Conservation (phyloP, 345 rosid species). For the Salix caprea region DNA sequence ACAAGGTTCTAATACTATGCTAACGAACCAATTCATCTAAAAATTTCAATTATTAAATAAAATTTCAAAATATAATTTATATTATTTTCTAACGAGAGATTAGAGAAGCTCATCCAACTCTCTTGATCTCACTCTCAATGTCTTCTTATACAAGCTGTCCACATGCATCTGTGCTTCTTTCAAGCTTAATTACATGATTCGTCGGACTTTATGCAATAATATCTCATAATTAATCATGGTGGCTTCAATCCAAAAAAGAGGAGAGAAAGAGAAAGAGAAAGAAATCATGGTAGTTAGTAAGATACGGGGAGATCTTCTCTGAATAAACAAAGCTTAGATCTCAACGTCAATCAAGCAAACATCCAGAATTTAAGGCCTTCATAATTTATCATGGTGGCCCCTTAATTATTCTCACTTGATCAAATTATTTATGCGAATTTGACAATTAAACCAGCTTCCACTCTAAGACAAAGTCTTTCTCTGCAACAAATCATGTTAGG, state of each 20-base stretch:
- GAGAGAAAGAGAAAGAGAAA: neutral
- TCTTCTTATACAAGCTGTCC: neutral
- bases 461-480: neutral
- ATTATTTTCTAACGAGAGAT: fast-evolving
- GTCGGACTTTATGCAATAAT: neutral
- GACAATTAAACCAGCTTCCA: neutral
- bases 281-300: conserved; percentile 56
- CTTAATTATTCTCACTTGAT: neutral
- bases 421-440: neutral
- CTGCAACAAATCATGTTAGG: conserved; percentile 13
- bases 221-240: neutral
- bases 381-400: conserved; percentile 25
- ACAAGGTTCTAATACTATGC: too few species aligned
- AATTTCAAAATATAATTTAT: too few species aligned
- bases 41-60: fast-evolving
- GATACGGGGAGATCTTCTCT: conserved; percentile 56
- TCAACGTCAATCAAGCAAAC: conserved; percentile 82
- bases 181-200: too few species aligned
- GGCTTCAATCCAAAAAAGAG: neutral
- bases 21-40: too few species aligned
- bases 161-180: neutral
- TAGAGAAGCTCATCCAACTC: too few species aligned
- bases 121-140: neutral
- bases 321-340: conserved; percentile 32
- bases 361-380: conserved; percentile 13